These are phyloP conservation scores for Fraxinus pennsylvanica DNA, from an alignment of 257 asterid species.

Conservation along the genomic window DNA sequence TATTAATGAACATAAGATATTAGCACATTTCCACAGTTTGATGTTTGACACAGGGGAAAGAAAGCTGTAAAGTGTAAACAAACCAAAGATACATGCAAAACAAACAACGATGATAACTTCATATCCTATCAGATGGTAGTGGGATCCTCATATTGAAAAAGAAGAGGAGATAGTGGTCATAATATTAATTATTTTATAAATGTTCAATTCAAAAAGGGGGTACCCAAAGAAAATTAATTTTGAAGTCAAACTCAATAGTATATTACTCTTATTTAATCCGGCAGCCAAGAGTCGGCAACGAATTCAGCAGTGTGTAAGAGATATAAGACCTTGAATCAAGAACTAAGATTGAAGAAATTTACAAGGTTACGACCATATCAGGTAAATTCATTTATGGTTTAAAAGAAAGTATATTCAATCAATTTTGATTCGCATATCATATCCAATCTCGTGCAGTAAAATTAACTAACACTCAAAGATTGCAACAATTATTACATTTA, in stretches of 20 bases:
- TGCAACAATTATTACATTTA: too few species aligned
- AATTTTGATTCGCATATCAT: too few species aligned
- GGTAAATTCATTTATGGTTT: too few species aligned
- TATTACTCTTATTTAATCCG: neutral
- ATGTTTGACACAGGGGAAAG: neutral
- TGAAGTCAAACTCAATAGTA: neutral
- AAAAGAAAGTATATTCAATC: too few species aligned
- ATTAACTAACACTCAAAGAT: too few species aligned
- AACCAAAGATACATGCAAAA: neutral
- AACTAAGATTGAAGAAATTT: neutral
- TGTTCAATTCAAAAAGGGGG: neutral
- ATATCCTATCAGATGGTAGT: neutral
- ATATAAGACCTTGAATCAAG: neutral
- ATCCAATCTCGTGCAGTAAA: too few species aligned
- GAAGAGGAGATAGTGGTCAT: neutral
- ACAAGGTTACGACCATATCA: neutral
- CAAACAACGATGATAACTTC: neutral
- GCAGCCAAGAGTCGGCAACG: neutral
- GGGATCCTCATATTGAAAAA: neutral
- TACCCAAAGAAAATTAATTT: neutral
- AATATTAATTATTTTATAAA: neutral
- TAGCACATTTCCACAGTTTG: conserved; percentile 14
- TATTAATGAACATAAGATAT: neutral
- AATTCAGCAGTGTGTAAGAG: neutral
- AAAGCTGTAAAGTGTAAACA: neutral